Percentiles rank a stretch among this genome's conserved stretches.
Conservation (phyloP, 148 eudicot genomes). For the Amaranthus cruentus region DNA sequence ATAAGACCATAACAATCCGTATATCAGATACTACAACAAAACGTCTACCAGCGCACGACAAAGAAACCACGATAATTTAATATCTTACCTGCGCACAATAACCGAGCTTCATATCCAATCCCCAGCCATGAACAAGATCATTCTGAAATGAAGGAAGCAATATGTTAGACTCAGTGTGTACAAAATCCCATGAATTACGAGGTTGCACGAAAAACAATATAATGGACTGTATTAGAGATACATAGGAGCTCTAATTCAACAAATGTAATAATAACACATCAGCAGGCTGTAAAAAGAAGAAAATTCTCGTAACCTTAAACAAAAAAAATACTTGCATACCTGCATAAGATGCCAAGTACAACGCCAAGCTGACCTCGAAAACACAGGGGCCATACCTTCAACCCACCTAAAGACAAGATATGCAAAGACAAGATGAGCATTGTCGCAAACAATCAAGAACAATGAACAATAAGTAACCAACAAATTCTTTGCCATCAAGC, state of each 20-base stretch:
- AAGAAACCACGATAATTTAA: too few relatives aligned
- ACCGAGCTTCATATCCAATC: constrained; percentile 98
- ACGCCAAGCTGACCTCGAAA: constrained; percentile 93
- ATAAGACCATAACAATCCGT: too few relatives aligned
- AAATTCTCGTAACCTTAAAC: neutral
- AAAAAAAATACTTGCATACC: constrained; percentile 30
- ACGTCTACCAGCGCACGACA: too few relatives aligned
- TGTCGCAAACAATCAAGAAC: neutral
- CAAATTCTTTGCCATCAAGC: too few relatives aligned
- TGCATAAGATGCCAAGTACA: constrained; percentile 99
- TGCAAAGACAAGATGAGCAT: constrained; percentile 21
- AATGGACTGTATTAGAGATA: neutral
- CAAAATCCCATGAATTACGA: neutral
- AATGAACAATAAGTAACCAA: too few relatives aligned
- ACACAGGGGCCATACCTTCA: constrained; percentile 99
- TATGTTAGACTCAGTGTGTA: neutral
- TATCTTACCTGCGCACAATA: constrained; percentile 89
- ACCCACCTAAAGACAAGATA: constrained; percentile 53
- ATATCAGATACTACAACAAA: too few relatives aligned
- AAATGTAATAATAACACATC: neutral
- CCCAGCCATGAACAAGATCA: constrained; percentile 99
- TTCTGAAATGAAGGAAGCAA: constrained; percentile 44
- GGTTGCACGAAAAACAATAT: neutral
- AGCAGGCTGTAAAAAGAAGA: neutral
- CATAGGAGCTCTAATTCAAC: neutral